phyloP scores from a whole-genome alignment of 192 early-diverging fungal genomes.

The Gigaspora rosea region DNA sequence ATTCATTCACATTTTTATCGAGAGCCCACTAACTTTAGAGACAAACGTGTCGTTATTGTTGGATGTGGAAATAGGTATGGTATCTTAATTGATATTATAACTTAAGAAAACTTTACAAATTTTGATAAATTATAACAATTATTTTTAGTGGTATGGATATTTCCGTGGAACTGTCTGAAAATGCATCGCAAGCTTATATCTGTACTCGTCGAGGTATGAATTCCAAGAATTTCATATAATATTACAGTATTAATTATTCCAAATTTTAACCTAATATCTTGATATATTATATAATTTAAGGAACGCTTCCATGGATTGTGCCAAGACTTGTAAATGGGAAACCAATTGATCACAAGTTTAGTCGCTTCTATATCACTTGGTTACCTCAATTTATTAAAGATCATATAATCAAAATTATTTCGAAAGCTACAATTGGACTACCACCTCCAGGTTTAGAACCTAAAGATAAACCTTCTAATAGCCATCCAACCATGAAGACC shows the following conservation, averaged over 20 bases:
- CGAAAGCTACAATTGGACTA: too few relatives aligned
- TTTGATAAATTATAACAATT: too few relatives aligned
- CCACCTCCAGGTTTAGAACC: conserved; percentile 45
- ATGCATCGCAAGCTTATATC: conserved; percentile 30
- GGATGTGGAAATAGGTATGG: conserved; percentile 51
- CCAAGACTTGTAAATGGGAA: not conserved
- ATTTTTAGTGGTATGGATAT: conserved; percentile 53
- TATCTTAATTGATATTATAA: too few relatives aligned
- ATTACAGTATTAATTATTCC: too few relatives aligned
- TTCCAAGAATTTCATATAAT: too few relatives aligned
- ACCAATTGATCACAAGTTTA: not conserved
- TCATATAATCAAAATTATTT: conserved; percentile 38
- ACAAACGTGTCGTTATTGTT: conserved; percentile 57
- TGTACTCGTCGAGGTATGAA: conserved; percentile 30
- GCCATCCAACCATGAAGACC: conserved; percentile 54
- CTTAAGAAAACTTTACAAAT: too few relatives aligned
- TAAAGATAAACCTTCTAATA: conserved; percentile 33
- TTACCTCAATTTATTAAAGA: conserved; percentile 27
- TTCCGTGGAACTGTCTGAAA: conserved; percentile 54
- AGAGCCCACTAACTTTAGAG: conserved; percentile 50
- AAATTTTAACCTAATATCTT: not conserved
- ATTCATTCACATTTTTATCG: conserved; percentile 62
- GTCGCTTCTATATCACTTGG: not conserved
- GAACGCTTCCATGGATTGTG: not conserved
- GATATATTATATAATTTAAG: not conserved